Evolutionary conservation across 73 alveolate genomes (phyloP).

Genomic region (Paramecium octaurelia): DNA sequence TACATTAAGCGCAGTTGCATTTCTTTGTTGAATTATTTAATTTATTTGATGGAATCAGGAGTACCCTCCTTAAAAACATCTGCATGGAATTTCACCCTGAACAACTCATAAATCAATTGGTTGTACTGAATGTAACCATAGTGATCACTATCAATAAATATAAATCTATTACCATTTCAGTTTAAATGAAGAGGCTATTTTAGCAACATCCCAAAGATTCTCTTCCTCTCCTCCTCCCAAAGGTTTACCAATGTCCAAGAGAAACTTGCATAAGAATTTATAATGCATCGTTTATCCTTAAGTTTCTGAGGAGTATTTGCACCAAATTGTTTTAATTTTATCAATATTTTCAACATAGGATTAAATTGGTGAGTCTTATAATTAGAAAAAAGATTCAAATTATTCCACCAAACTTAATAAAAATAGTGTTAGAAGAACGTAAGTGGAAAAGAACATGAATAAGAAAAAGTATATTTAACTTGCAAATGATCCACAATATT

Average conservation of each 20-base stretch:
- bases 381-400: not conserved
- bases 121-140: slow-evolving; percentile 13
- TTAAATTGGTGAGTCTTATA: not conserved
- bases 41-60: not conserved
- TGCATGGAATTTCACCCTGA: not conserved
- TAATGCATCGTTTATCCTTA: slow-evolving; percentile 19
- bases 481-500: slow-evolving; percentile 35
- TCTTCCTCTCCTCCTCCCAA: not conserved
- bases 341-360: slow-evolving; percentile 11
- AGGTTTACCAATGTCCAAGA: slow-evolving; percentile 10
- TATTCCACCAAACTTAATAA: slow-evolving; percentile 16
- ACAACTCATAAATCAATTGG: slow-evolving; percentile 12
- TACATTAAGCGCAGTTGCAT: not conserved
- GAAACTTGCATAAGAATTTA: not conserved
- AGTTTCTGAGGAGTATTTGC: not conserved
- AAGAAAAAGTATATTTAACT: not conserved
- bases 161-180: not conserved
- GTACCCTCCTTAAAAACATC: slow-evolving; percentile 5
- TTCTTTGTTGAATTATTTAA: not conserved
- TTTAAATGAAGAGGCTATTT: slow-evolving; percentile 14
- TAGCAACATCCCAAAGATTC: slow-evolving; percentile 42
- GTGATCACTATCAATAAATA: not conserved
- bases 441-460: slow-evolving; percentile 5
- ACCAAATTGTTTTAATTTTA: slow-evolving; percentile 37
- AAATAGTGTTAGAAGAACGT: not conserved